These are phyloP conservation scores for Megacollybia platyphylla DNA, from an alignment of 1,284 basidiomycete species.

Conservation along the genomic window DNA sequence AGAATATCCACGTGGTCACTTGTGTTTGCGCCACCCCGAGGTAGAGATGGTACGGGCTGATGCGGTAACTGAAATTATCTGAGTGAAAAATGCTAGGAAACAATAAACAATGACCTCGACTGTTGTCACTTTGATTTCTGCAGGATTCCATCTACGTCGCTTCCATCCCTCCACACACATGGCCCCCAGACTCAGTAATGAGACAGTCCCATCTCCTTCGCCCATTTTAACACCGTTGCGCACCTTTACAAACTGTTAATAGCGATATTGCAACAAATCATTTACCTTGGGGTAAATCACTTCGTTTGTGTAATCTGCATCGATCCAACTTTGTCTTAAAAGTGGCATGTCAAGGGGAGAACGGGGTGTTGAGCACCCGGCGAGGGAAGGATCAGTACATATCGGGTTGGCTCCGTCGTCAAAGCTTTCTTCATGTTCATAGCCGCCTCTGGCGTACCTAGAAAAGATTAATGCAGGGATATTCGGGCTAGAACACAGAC, in stretches of 20 bases:
- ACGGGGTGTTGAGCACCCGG: conserved; percentile 29
- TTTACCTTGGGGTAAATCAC: conserved; percentile 44
- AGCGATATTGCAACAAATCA: background rate
- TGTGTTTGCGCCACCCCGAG: conserved; percentile 83
- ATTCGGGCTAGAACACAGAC: conserved; percentile 18
- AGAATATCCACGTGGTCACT: conserved; percentile 92
- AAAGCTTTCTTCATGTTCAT: conserved; percentile 51
- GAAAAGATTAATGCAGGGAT: background rate
- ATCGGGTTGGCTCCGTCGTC: conserved; percentile 27
- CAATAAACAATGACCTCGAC: conserved; percentile 50
- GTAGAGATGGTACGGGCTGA: conserved; percentile 64
- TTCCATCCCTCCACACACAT: conserved; percentile 98
- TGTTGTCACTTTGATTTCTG: conserved; percentile 75
- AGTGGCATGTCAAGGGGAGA: conserved; percentile 47
- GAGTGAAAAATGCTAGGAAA: conserved; percentile 1
- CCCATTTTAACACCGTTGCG: conserved; percentile 80
- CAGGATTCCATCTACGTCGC: conserved; percentile 84
- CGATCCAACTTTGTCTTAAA: conserved; percentile 67
- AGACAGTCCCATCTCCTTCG: conserved; percentile 95
- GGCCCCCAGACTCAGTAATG: conserved; percentile 77
- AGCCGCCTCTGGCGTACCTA: conserved; percentile 64
- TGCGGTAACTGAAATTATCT: conserved; percentile 59
- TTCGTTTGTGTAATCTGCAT: conserved; percentile 68
- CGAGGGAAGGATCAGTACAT: conserved; percentile 22
- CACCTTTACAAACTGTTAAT: conserved; percentile 24